Conservation (phyloP, 768 basidiomycete genomes). For the Trametes maxima region DNA sequence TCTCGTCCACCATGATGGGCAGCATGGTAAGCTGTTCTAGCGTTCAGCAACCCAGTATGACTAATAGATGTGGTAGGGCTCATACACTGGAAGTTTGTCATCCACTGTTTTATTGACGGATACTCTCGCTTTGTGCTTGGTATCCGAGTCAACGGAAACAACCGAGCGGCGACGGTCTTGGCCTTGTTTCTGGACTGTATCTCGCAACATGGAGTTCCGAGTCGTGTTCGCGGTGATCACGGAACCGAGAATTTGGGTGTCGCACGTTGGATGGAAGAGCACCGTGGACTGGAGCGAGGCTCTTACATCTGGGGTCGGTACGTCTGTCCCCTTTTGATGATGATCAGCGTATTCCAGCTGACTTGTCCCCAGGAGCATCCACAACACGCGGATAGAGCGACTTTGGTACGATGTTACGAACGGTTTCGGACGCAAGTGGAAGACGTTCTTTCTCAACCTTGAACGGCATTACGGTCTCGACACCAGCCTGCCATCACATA, state of each 20-base stretch:
- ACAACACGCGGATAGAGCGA: constrained; percentile 33
- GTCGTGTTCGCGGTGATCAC: constrained; percentile 39
- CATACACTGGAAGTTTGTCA: constrained; percentile 41
- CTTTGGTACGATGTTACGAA: constrained; percentile 35
- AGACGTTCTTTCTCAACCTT: constrained; percentile 30
- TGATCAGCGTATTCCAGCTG: too few species aligned
- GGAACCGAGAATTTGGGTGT: constrained; percentile 41
- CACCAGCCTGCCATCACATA: constrained; percentile 20
- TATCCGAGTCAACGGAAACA: constrained; percentile 40
- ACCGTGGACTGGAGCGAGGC: constrained; percentile 33
- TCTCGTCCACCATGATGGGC: constrained; percentile 43
- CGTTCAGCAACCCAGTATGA: constrained; percentile 30
- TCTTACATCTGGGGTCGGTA: constrained; percentile 35
- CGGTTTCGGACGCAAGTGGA: constrained; percentile 33
- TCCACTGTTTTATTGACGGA: constrained; percentile 48
- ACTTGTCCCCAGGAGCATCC: constrained; percentile 32
- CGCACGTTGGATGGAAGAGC: constrained; percentile 39
- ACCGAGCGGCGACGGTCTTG: constrained; percentile 42
- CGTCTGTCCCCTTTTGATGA: too few species aligned
- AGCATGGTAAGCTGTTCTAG: constrained; percentile 36
- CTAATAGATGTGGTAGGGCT: constrained; percentile 35
- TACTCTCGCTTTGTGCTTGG: constrained; percentile 29
- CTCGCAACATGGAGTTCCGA: constrained; percentile 34
- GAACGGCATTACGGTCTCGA: constrained; percentile 31
- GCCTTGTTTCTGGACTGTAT: constrained; percentile 35